These are phyloP conservation scores for Epichloe amarillans DNA, from an alignment of 2,329 filamentous ascomycete genomes.

Conservation along the genomic window DNA sequence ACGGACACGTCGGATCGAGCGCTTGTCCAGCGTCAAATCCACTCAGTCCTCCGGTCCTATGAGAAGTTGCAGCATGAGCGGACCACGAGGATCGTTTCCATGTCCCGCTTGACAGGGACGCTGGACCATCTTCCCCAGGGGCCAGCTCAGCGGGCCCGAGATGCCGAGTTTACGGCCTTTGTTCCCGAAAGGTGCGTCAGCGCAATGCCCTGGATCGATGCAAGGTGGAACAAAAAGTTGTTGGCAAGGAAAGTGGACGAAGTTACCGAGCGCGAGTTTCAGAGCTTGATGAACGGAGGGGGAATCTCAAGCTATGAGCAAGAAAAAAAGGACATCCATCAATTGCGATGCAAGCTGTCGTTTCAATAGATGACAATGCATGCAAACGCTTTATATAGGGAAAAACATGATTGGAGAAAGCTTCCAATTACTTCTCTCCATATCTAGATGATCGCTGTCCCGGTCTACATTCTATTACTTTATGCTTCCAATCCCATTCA, in stretches of 20 bases:
- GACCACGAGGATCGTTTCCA: conserved; percentile 2
- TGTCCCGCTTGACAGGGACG: conserved; percentile 3
- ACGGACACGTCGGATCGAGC: background rate
- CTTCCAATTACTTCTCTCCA: too few species aligned
- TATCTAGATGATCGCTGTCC: too few species aligned
- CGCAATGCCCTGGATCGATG: conserved; percentile 8
- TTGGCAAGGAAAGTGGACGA: conserved; percentile 4
- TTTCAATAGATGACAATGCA: too few species aligned
- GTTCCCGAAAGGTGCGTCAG: conserved; percentile 5
- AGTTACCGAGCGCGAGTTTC: conserved; percentile 4
- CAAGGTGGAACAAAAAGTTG: conserved; percentile 5
- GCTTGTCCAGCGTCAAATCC: background rate
- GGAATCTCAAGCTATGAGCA: too few species aligned
- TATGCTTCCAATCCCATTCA: too few species aligned
- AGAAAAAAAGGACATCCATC: too few species aligned
- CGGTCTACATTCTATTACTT: too few species aligned
- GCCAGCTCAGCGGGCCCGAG: conserved; percentile 4
- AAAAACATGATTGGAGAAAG: too few species aligned
- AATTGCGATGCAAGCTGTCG: too few species aligned
- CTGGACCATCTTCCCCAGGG: conserved; percentile 5
- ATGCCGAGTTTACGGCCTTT: conserved; percentile 3
- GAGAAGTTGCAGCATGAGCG: conserved; percentile 4
- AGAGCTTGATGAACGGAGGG: background rate
- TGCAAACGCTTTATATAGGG: too few species aligned
- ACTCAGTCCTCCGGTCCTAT: conserved; percentile 2